A percentile compares a stretch with the other conserved stretches of the same genome.
These are phyloP conservation scores for Pilaira anomala DNA, from an alignment of 192 early-diverging fungal species.

Conservation along the genomic window DNA sequence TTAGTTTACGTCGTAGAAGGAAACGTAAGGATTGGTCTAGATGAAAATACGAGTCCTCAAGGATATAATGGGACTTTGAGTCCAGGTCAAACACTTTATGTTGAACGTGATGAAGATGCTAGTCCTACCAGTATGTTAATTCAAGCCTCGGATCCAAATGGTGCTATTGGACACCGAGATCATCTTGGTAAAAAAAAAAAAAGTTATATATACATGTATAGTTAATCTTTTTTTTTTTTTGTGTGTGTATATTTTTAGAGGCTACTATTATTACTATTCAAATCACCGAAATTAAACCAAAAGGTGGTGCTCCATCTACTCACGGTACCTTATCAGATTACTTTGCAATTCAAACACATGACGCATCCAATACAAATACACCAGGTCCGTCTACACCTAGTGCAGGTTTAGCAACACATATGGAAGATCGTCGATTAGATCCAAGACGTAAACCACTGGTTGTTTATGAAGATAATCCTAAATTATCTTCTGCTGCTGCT, in stretches of 20 bases:
- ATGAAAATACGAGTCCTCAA: constrained; percentile 22
- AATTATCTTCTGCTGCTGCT: too few species aligned
- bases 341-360: constrained; percentile 2
- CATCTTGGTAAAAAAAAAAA: constrained; percentile 22
- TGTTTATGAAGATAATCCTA: constrained; percentile 61
- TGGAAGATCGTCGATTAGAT: constrained; percentile 19
- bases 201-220: not conserved
- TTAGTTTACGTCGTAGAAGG: constrained; percentile 61
- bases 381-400: not conserved
- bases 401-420: not conserved
- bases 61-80: constrained; percentile 22
- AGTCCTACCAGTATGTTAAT: constrained; percentile 51
- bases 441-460: constrained; percentile 56
- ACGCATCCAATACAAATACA: not conserved
- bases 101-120: constrained; percentile 55
- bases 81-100: constrained; percentile 50
- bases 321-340: constrained; percentile 19
- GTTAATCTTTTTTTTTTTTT: constrained; percentile 6
- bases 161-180: constrained; percentile 25
- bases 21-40: constrained; percentile 27
- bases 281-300: constrained; percentile 23
- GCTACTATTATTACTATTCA: constrained; percentile 31
- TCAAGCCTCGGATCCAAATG: constrained; percentile 25
- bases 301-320: constrained; percentile 17
- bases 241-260: too few species aligned